Base-by-base conservation (phyloP, 768 basidiomycete genomes). In the Calocybe gangraenosa region DNA sequence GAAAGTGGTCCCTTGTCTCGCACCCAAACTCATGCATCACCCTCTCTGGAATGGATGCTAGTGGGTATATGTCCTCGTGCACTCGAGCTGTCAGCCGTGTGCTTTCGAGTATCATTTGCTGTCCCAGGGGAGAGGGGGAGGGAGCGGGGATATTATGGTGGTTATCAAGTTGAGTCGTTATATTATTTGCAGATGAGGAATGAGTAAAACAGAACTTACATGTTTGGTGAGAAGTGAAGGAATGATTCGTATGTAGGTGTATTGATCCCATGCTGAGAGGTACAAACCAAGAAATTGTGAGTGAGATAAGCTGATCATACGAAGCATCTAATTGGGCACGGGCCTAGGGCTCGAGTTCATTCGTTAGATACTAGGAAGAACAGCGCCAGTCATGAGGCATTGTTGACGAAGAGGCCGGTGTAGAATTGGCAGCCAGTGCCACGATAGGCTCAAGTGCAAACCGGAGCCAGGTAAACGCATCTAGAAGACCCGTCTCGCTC, bases 201-300 rank as follows among this genome's bases (percentile, higher is more conserved):
- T 74, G 72, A 64, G 66, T 68, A 48, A 69, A 63, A 17, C 72
- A 65, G 7, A 71, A n/a, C n/a, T n/a, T n/a, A n/a, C 72, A 46
- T 69, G 60, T 21, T 56, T 67, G 6, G 55, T 67, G 13, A 75
- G 59, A 38, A 71, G 49, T n/a, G 68, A 52, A 47, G 67, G 75
- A 4, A 70, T 68, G 21, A 73, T 57, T 1, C 71, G 70, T 17
- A 74, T 67, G 37, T 71, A 71, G 9, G 69, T 73, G 54, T 73
- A 74, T 51, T 75, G 73, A 51, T 76, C 74, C 73, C 73, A 76
- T 11, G 63, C 50, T 1, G 71, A 68, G 15, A 75, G 56, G 8
- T 37, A 54, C 38, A 63, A 50, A 1, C 57, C 39, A 7, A 63
- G 44, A 43, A 76, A 74, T 42, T 64, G 57, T 0, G 52, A 39